Conservation (phyloP, 352 stramenopile genomes). For the Phytophthora citricola region DNA sequence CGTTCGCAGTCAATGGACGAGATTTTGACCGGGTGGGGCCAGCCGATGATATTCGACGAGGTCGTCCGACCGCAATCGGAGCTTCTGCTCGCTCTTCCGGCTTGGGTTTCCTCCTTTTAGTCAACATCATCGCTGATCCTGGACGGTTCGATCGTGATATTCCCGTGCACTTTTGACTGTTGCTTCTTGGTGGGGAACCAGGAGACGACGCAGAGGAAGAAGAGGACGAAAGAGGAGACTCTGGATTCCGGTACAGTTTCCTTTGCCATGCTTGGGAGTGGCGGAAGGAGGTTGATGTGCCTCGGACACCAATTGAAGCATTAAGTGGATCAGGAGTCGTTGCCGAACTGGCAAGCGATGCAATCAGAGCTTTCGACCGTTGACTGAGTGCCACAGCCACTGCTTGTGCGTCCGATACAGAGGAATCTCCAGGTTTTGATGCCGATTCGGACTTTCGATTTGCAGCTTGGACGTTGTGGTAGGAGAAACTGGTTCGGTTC, state of each 20-base stretch:
- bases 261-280: slow-evolving; percentile 29
- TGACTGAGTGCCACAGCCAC: slow-evolving; percentile 44
- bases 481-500: no score
- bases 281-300: neutral
- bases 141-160: slow-evolving; percentile 25
- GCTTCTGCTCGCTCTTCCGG: neutral
- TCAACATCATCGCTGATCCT: slow-evolving; percentile 29
- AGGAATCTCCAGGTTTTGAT: neutral
- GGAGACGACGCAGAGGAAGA: slow-evolving; percentile 33
- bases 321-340: slow-evolving; percentile 4
- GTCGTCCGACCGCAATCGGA: slow-evolving; percentile 3
- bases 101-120: slow-evolving; percentile 17
- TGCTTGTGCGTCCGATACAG: slow-evolving; percentile 34
- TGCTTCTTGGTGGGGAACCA: slow-evolving; percentile 15
- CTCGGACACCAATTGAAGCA: neutral
- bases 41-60: slow-evolving; percentile 31
- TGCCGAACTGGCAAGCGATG: slow-evolving; percentile 29
- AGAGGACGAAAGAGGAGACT: slow-evolving; percentile 16
- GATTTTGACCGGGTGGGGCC: slow-evolving; percentile 19
- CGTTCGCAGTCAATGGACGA: slow-evolving; percentile 5
- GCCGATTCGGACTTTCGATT: no score
- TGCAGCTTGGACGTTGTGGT: no score
- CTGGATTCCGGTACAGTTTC: slow-evolving; percentile 17
- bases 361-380: slow-evolving; percentile 51
- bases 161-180: slow-evolving; percentile 4